Conservation (phyloP, 805 yeast genomes). For the Brettanomyces naardenensis region DNA sequence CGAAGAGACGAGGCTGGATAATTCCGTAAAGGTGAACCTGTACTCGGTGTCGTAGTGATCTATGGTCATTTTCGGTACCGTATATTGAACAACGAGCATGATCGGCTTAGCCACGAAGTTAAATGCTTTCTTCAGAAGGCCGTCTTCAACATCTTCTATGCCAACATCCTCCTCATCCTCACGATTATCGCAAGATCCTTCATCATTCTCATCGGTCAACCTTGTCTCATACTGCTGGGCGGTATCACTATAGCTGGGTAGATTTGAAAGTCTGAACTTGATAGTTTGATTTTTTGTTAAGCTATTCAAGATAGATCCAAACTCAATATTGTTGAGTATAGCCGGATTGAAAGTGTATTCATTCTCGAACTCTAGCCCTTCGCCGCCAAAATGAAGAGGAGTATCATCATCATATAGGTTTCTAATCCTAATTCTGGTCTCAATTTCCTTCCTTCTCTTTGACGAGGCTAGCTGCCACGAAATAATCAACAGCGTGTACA, state of each 20-base stretch:
- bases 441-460: conserved; percentile 9
- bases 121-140: conserved; percentile 7
- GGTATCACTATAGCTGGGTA: conserved; percentile 10
- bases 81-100: conserved; percentile 10
- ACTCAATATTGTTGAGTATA: conserved; percentile 20
- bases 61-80: conserved; percentile 18
- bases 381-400: conserved; percentile 10
- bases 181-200: conserved; percentile 3
- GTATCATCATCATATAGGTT: conserved; percentile 21
- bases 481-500: conserved; percentile 49
- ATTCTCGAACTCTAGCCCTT: conserved; percentile 21
- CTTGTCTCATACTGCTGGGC: conserved; percentile 17
- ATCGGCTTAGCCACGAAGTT: conserved; percentile 14
- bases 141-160: neutral
- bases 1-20: conserved; percentile 13
- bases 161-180: conserved; percentile 5
- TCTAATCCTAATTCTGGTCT: conserved; percentile 19
- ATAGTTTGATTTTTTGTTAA: conserved; percentile 17
- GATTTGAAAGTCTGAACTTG: conserved; percentile 6
- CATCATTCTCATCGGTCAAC: conserved; percentile 11
- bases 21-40: conserved; percentile 14
- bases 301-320: conserved; percentile 19
- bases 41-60: conserved; percentile 14
- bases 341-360: conserved; percentile 23
- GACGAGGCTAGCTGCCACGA: conserved; percentile 31